Percentiles rank a stretch among this genome's conserved stretches.
Evolutionary conservation across 768 basidiomycete genomes (phyloP).

Genomic region (Mycena belliarum): DNA sequence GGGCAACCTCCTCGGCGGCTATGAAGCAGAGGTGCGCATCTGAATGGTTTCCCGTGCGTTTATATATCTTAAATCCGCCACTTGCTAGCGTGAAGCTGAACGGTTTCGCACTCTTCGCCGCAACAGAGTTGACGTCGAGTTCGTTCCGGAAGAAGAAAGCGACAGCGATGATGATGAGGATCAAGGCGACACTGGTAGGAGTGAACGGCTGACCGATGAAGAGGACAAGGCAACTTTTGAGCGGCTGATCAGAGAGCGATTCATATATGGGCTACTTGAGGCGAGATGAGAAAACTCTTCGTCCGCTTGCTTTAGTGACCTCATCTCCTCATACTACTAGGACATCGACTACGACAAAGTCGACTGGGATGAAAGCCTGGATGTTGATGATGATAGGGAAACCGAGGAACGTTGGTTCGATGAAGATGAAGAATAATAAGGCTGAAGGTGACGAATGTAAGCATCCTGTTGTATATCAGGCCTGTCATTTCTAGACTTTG

Average conservation of each 20-base stretch:
- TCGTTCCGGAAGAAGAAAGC: conserved; percentile 72
- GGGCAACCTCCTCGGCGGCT: conserved; percentile 62
- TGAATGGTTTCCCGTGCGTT: neutral
- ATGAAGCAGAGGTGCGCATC: conserved; percentile 61
- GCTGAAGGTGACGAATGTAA: too few species aligned
- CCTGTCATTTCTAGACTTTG: too few species aligned
- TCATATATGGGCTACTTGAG: conserved; percentile 77
- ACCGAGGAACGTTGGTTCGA: conserved; percentile 76
- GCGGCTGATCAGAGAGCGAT: conserved; percentile 61
- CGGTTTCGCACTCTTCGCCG: conserved; percentile 50
- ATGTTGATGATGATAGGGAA: conserved; percentile 57
- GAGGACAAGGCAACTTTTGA: conserved; percentile 56
- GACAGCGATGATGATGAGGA: conserved; percentile 47
- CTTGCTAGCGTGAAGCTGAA: conserved; percentile 58
- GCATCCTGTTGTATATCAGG: too few species aligned
- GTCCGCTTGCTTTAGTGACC: neutral
- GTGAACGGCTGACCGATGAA: conserved; percentile 47
- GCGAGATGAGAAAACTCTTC: conserved; percentile 39
- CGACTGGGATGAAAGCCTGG: conserved; percentile 77
- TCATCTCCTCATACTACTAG: conserved; percentile 40
- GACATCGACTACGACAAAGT: conserved; percentile 67
- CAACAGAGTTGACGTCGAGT: conserved; percentile 42
- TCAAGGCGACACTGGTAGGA: conserved; percentile 21
- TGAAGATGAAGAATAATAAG: conserved; percentile 49
- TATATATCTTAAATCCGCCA: neutral